These are phyloP conservation scores for Amanita polypyramis DNA, from an alignment of 768 basidiomycete genomes.

Conservation along the genomic window DNA sequence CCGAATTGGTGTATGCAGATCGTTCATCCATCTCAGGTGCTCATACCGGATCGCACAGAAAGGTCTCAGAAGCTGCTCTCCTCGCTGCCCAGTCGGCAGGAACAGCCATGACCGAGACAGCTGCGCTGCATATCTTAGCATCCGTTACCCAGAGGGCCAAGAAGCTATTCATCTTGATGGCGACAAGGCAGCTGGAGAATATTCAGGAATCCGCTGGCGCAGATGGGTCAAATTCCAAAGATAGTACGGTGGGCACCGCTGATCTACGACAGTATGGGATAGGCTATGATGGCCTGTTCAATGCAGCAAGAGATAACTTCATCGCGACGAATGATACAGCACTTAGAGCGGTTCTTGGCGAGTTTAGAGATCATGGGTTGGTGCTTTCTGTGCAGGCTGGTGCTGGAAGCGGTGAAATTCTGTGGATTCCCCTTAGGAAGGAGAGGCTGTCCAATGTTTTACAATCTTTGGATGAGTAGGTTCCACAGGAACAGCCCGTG, in stretches of 20 bases:
- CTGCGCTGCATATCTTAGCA: conserved; percentile 71
- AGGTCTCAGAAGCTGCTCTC: conserved; percentile 14
- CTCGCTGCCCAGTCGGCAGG: conserved; percentile 21
- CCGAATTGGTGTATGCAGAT: conserved; percentile 61
- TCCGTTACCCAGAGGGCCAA: conserved; percentile 84
- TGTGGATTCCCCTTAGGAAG: conserved; percentile 84
- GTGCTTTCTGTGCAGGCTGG: conserved; percentile 44
- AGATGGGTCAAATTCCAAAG: conserved; percentile 20
- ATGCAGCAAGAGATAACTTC: conserved; percentile 68
- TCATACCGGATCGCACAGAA: conserved; percentile 28
- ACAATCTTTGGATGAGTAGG: conserved; percentile 7
- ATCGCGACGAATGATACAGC: conserved; percentile 85
- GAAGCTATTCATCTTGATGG: conserved; percentile 70
- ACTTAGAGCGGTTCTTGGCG: conserved; percentile 70
- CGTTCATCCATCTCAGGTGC: conserved; percentile 52
- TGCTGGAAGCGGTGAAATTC: conserved; percentile 39
- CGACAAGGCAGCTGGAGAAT: conserved; percentile 53
- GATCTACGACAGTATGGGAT: conserved; percentile 42
- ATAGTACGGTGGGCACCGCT: background rate
- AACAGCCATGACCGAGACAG: conserved; percentile 59
- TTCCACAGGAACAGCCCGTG: background rate
- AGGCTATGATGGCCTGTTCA: conserved; percentile 61
- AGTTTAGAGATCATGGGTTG: conserved; percentile 86
- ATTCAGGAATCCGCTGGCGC: conserved; percentile 31
- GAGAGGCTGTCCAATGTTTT: conserved; percentile 53